Conservation (phyloP, 139 green algal genomes). For the Medakamo hakoo region DNA sequence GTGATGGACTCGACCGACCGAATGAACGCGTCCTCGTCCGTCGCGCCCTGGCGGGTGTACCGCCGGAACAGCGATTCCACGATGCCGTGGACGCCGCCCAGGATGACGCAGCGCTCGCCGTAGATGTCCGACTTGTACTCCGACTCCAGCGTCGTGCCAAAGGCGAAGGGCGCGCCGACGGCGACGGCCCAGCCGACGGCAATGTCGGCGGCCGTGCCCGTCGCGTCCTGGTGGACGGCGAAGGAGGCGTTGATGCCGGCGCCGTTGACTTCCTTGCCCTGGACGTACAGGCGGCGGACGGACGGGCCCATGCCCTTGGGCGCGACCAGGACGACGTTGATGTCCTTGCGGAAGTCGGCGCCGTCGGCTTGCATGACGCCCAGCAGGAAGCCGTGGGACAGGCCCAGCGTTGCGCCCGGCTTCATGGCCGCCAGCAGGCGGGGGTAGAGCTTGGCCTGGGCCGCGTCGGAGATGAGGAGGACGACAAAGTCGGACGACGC, state of each 20-base stretch:
- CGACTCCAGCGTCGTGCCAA: constrained; percentile 91
- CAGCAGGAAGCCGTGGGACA: constrained; percentile 98
- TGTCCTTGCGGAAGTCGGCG: constrained; percentile 90
- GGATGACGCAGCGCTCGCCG: constrained; percentile 91
- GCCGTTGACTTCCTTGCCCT: constrained; percentile 95
- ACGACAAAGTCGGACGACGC: constrained; percentile 79
- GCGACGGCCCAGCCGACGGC: constrained; percentile 94
- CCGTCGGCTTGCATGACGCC: constrained; percentile 83
- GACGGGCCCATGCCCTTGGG: constrained; percentile 99
- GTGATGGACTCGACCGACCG: constrained; percentile 96
- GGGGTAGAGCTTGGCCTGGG: constrained; percentile 91
- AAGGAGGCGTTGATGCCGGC: constrained; percentile 99
- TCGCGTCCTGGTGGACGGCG: constrained; percentile 92
- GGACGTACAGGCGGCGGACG: constrained; percentile 92
- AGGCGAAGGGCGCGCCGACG: constrained; percentile 93
- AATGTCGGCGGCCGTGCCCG: constrained; percentile 82
- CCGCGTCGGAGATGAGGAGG: constrained; percentile 94
- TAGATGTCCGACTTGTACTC: constrained; percentile 99
- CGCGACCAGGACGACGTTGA: constrained; percentile 97
- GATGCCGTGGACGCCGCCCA: constrained; percentile 96
- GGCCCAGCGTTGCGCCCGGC: constrained; percentile 84
- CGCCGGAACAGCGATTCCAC: constrained; percentile 91
- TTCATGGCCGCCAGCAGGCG: constrained; percentile 93
- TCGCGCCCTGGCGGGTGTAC: constrained; percentile 69
- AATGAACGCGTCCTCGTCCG: constrained; percentile 89